Percentiles rank a stretch among this genome's conserved stretches.
Conservation (phyloP, 106 monocot genomes). For the Dioscorea zingiberensis region DNA sequence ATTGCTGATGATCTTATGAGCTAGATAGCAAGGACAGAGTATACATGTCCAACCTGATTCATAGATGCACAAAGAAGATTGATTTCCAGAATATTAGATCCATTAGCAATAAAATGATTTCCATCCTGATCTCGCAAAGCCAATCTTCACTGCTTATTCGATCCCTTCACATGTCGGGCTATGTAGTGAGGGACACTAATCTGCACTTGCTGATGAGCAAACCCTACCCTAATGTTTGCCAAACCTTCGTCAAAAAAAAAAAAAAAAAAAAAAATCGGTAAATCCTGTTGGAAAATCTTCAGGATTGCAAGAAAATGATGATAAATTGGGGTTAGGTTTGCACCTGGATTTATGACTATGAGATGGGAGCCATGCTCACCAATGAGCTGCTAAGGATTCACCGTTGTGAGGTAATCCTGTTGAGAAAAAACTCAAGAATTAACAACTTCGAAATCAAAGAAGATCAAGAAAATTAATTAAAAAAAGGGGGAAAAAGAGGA, state of each 20-base stretch:
- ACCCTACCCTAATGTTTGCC: slow-evolving; percentile 81
- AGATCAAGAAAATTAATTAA: too few species aligned
- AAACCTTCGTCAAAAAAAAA: slow-evolving; percentile 50
- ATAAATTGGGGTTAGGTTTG: slow-evolving; percentile 10
- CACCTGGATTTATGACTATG: slow-evolving; percentile 92
- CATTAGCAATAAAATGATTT: slow-evolving; percentile 22
- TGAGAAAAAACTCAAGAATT: background rate
- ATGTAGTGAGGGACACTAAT: slow-evolving; percentile 82
- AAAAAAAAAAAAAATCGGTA: background rate
- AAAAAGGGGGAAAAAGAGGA: too few species aligned
- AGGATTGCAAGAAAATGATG: background rate
- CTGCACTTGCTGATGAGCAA: slow-evolving; percentile 72
- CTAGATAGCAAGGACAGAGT: slow-evolving; percentile 42
- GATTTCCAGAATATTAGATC: slow-evolving; percentile 42
- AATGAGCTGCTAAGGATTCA: slow-evolving; percentile 80
- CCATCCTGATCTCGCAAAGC: too few species aligned
- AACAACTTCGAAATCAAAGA: too few species aligned
- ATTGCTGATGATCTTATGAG: background rate
- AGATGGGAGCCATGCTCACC: slow-evolving; percentile 77
- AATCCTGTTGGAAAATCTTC: background rate
- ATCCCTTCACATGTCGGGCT: slow-evolving; percentile 43
- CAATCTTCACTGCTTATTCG: too few species aligned
- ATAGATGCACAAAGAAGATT: slow-evolving; percentile 29
- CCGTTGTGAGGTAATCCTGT: slow-evolving; percentile 76
- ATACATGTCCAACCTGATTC: slow-evolving; percentile 44